Evolutionary conservation across 177 flowering plant genomes (phyloP), one percentile per base, ranked within the genome.

Genomic region (Vitis hybrid): DNA sequence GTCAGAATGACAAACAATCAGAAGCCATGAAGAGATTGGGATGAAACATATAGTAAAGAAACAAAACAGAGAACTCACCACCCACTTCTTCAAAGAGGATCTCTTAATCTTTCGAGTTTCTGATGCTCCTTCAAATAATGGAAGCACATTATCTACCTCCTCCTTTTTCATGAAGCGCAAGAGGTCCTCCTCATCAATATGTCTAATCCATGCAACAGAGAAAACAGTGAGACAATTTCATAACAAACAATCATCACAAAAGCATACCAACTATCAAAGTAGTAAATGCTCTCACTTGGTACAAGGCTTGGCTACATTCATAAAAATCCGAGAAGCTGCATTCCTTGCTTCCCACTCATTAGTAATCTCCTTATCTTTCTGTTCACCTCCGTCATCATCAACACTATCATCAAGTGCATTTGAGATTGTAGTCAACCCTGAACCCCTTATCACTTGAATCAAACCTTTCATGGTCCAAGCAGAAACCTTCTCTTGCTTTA

Each of bases 141-240:
- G 91, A 64, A 90, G 76, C 68, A 87, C 82, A 69, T 64, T 71
- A 54, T 81, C 82, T 49, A 88, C 85, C 68, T 92, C 91, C 70
- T 86, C 93, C 60, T 80, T 81, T 7, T 67, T 83, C 91, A 94
- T 77, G 81, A 94, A 94, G 56, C 82, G 82, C 75, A 82, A 62
- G 32, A 94, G 88, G 70, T 93, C 99, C 3, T 87, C 91, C 76
- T 87, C 88, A 1, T 88, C 89, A 52, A 94, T 90, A 74, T 83
- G 80, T 83, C 99, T 95, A 72, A 9, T 11, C 55, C 67, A 72
- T 14, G 27, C 11, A 67, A 52, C 32, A 56, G 30, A 54, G 30
- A 32, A 30, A 16, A 62, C 3, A 49, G 60, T 52, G 48, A 72
- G 65, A 64, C 24, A 62, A 24, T 19, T 40, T 7, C 46, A 40